Base-by-base conservation (phyloP, 805 yeast genomes). In the Ogataea zsoltii region DNA sequence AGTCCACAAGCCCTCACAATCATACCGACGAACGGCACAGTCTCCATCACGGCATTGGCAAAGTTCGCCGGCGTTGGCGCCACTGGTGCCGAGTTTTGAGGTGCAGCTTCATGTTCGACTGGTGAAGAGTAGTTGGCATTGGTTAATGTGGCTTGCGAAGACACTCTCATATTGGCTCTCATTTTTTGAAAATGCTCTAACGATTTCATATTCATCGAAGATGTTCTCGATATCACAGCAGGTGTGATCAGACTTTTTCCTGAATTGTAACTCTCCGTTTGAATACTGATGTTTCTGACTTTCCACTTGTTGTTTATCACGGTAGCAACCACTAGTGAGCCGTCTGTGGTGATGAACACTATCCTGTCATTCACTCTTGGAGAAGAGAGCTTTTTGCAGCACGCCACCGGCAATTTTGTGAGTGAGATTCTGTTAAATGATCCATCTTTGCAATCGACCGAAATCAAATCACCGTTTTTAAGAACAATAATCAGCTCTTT, bases 361-460 rank as follows among this genome's bases (percentile, higher is more conserved):
- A 88, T 66, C 49, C 91, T 70, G 60, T 87, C 94, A 56, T 80
- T 83, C 19, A 87, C 83, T 59, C 94, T 72, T 4, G 95, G 88
- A 0, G 95, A 83, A 2, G 75, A 60, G 10, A 88, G 61, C 48
- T 77, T 76, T 41, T 75, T 76, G 44, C 83, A 82, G 2, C 80
- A 69, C 1, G 71, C 68, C n/a, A 85, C 57, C 16, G 67, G 60
- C 1, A 60, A 49, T 13, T 54, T 42, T 2, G 70, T 61, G 10
- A 74, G 33, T n/a, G 52, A 45, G 7, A 68, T 61, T 33, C 61
- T 65, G n/a, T 56, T 66, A 7, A 73, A 41, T 0, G 66, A 50
- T 2, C 85, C 85, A 51, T 71, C 75, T 21, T 62, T 61, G 57
- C 85, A 79, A 10, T 78, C 67, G 17, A 81, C 64, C 2, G 75